A percentile compares a stretch with the other conserved stretches of the same genome.
phyloP scores from a whole-genome alignment of 2,329 filamentous ascomycete genomes.

The Cyphellophora europaea region DNA sequence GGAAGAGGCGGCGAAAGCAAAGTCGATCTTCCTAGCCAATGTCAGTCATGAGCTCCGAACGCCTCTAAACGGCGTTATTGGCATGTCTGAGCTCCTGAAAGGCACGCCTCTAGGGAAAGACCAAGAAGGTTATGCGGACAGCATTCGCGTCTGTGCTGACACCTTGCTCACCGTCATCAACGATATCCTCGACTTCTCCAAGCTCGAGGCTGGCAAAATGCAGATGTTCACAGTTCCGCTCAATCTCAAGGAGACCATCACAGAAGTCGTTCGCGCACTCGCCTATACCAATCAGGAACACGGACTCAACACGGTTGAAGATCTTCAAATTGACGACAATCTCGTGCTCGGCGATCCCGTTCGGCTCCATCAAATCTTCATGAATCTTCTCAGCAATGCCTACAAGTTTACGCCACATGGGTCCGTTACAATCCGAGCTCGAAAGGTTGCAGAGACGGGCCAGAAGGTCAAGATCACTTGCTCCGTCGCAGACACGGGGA shows the following conservation, averaged over 20 bases:
- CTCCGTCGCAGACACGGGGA: conserved; percentile 54
- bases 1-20: conserved; percentile 53
- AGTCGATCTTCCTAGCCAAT: conserved; percentile 36
- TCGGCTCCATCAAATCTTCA: conserved; percentile 57
- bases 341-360: conserved; percentile 80
- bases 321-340: conserved; percentile 53
- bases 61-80: conserved; percentile 33
- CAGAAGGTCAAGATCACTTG: conserved; percentile 26
- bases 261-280: conserved; percentile 53
- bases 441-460: conserved; percentile 25
- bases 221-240: conserved; percentile 72
- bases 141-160: conserved; percentile 32
- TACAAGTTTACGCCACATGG: conserved; percentile 53
- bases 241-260: conserved; percentile 59
- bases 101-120: conserved; percentile 30
- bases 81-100: conserved; percentile 32
- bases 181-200: conserved; percentile 38
- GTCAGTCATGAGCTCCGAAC: conserved; percentile 35
- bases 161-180: conserved; percentile 37
- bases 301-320: conserved; percentile 51
- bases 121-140: conserved; percentile 32
- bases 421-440: conserved; percentile 37
- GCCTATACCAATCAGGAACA: conserved; percentile 55
- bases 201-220: conserved; percentile 46
- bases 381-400: conserved; percentile 55